phyloP scores from a whole-genome alignment of 2,329 filamentous ascomycete genomes.

The Xylaria sp. region DNA sequence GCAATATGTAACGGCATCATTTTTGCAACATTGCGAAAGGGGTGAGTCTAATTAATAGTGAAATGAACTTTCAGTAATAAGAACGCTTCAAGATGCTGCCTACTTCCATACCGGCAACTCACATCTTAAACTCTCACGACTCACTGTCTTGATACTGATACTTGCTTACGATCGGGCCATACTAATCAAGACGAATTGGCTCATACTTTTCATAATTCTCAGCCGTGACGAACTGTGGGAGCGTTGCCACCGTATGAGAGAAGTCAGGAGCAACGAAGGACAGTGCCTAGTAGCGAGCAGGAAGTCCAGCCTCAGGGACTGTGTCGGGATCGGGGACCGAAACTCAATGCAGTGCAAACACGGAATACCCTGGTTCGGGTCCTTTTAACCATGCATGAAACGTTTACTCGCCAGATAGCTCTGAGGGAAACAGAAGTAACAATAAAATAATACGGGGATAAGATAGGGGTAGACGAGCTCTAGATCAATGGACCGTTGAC shows the following conservation, averaged over 20 bases:
- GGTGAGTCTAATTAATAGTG: too few species aligned
- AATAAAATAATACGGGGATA: too few species aligned
- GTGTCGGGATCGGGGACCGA: slow-evolving; percentile 22
- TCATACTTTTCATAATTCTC: slow-evolving; percentile 27
- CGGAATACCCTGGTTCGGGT: slow-evolving; percentile 28
- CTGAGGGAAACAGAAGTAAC: too few species aligned
- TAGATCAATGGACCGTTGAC: too few species aligned
- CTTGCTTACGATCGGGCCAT: slow-evolving; percentile 27
- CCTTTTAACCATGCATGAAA: too few species aligned
- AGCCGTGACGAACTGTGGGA: slow-evolving; percentile 24
- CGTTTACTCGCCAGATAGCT: too few species aligned
- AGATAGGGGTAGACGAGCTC: too few species aligned
- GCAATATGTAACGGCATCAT: too few species aligned
- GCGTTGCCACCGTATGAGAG: slow-evolving; percentile 26
- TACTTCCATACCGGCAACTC: too few species aligned
- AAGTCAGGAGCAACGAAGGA: slow-evolving; percentile 29
- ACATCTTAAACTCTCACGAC: background rate
- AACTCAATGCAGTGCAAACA: slow-evolving; percentile 29
- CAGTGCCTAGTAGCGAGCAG: slow-evolving; percentile 31
- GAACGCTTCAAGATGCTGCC: too few species aligned
- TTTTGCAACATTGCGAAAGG: too few species aligned
- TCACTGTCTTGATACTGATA: slow-evolving; percentile 22
- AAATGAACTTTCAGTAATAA: too few species aligned
- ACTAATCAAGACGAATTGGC: slow-evolving; percentile 31
- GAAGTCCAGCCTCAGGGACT: slow-evolving; percentile 20